Evolutionary conservation across 2,329 filamentous ascomycete genomes (phyloP), one percentile per base, ranked within the genome.

Genomic region (Bipolaris cookei): DNA sequence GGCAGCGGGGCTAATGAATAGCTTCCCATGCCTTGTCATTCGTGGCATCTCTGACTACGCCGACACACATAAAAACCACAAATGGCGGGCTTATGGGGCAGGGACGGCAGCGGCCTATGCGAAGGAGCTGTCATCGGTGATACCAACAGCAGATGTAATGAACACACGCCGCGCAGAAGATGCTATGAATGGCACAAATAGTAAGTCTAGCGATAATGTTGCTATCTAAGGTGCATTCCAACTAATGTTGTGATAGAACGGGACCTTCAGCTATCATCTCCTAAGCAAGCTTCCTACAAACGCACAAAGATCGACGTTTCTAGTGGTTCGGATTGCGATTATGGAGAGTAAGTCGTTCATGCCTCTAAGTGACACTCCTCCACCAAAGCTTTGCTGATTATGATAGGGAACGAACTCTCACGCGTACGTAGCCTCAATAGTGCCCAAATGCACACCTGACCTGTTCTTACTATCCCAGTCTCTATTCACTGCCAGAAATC

Each of bases 31-130:
- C 44, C 46, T 69, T 2, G 62, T 69, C 3, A 59, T 69, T 39
- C 65, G 66, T 16, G 66, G 66, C 14, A 68, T 69, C 35, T 65
- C 59, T 54, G 66, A 69, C 52, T 69, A 69, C 44, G 50, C 63
- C 20, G 65, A 69, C 57, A 47, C 30, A 54, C 43, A 49, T 21
- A 49, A 49, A 14, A 49, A 49, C 25, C 1, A 50, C 8, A 25
- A 44, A 13, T 51, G 62, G 66, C 62, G 67, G 51, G 38, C 54
- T 39, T 65, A 69, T 41, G 66, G 65, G 32, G 65, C 65, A 42
- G 57, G 38, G 32, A 62, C 56, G 4, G 66, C 65, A 45, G 66
- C 64, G 20, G 65, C 60, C 47, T 69, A 59, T 37, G 63, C 57
- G 44, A 69, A 66, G 46, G 65, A 67, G 57, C 20, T 66, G 25